A percentile compares a stretch with the other conserved stretches of the same genome.
Conservation (phyloP, 116 monocot species). For the Zostera marina region DNA sequence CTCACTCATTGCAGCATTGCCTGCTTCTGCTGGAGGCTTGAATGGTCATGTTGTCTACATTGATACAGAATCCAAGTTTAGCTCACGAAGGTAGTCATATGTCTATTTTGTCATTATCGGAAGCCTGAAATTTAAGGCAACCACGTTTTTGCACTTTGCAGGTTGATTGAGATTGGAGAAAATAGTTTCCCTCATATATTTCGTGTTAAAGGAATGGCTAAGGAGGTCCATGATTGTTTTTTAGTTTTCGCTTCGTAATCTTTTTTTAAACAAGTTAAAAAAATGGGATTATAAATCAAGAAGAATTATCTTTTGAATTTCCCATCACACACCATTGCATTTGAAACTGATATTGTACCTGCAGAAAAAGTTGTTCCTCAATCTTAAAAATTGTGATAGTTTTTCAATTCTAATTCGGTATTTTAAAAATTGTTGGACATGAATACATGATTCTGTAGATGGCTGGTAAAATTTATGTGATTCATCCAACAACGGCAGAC, state of each 20-base stretch:
- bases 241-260: not conserved
- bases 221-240: slow-evolving; percentile 30
- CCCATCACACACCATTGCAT: no score
- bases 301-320: no score
- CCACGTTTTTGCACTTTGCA: slow-evolving; percentile 21
- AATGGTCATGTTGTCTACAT: slow-evolving; percentile 83
- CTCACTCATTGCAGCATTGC: slow-evolving; percentile 62
- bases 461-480: slow-evolving; percentile 76
- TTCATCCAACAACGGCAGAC: slow-evolving; percentile 46
- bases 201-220: slow-evolving; percentile 47
- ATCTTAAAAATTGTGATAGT: no score
- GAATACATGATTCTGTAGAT: slow-evolving; percentile 47
- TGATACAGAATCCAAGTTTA: slow-evolving; percentile 92
- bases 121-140: slow-evolving; percentile 3
- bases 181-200: slow-evolving; percentile 81
- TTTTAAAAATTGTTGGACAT: not conserved
- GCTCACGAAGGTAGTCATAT: slow-evolving; percentile 48
- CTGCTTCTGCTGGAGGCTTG: slow-evolving; percentile 59
- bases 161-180: slow-evolving; percentile 86
- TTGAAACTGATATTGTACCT: no score
- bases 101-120: not conserved
- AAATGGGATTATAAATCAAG: no score
- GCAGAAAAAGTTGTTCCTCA: no score
- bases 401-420: no score
- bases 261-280: not conserved